Conservation (phyloP, 2,329 filamentous ascomycete genomes). For the Paracoccidioides lutzii region DNA sequence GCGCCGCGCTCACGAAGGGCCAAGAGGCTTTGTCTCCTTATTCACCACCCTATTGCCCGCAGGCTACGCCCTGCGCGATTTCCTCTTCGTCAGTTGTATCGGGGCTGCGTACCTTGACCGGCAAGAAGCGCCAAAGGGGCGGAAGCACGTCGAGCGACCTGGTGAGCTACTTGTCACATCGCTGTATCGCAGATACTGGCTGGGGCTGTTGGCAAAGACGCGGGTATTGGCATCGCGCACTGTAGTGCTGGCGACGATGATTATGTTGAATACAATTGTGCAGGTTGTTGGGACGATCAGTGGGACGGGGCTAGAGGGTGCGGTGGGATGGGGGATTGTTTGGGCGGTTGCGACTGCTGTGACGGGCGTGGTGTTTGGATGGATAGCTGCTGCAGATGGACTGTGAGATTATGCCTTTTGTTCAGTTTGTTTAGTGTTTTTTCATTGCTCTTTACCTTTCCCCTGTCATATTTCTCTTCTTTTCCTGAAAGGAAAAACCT, state of each 20-base stretch:
- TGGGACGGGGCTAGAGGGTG: conserved; percentile 58
- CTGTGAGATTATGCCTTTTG: neutral
- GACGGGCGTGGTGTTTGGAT: conserved; percentile 23
- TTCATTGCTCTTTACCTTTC: neutral
- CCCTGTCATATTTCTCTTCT: neutral
- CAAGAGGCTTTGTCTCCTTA: conserved; percentile 35
- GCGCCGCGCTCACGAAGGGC: conserved; percentile 51
- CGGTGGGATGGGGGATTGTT: conserved; percentile 56
- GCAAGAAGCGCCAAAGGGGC: neutral
- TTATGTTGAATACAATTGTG: conserved; percentile 46
- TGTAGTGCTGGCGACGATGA: conserved; percentile 32
- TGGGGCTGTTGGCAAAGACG: conserved; percentile 46
- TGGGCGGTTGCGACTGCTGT: conserved; percentile 48
- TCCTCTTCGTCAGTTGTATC: conserved; percentile 55
- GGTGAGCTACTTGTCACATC: conserved; percentile 60
- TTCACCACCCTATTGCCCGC: conserved; percentile 49
- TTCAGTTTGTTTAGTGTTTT: neutral
- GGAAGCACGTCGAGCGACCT: conserved; percentile 36
- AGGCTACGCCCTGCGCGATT: conserved; percentile 58
- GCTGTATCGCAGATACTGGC: conserved; percentile 45
- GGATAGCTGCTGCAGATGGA: conserved; percentile 25
- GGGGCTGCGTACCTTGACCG: conserved; percentile 26
- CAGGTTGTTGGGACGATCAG: conserved; percentile 54
- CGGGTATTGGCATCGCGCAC: conserved; percentile 56
- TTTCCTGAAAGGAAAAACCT: too few species aligned